Base-by-base conservation (phyloP, 129 eudicot species). In the Escallonia rubra region DNA sequence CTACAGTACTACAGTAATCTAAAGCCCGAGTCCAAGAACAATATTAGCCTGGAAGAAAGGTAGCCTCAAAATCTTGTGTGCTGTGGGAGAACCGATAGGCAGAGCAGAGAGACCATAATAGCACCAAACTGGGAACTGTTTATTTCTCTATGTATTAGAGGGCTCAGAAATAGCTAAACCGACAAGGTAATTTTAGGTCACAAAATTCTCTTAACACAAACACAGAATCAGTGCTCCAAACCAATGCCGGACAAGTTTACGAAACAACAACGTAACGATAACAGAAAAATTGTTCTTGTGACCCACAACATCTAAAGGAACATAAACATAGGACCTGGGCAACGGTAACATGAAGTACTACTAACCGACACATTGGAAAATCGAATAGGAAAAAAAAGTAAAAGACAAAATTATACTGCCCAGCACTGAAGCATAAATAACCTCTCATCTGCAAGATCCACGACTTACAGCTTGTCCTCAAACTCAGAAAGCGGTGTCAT, bases 401-500 rank as follows among this genome's bases (percentile, higher is more conserved):
- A 50, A 50, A 16, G 59, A 40, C 67, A 6, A 50, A 43, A 63
- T 43, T 63, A 63, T 43, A 43, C 13, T 2, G 66, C 64, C 64
- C 46, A 41, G 23, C 82, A 6, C 12, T 53, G 3, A 53, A 11
- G 41, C 56, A 51, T 12, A 6, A 41, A 70, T 68, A 70, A 72
- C 67, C 4, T 39, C 10, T 8, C 41, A 34, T 14, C 15, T 59
- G 15, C 41, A 16, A 41, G 10, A 11, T 23, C 61, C 46, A n/a
- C 10, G 49, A 23, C 79, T 76, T 65, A 81, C 76, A 89, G 93
- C 82, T 76, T 89, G 60, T 89, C 96, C 77, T 89, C 96, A 4
- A 62, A 89, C 7, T 89, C 96, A 0, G 94, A 89, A 1, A 89
- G 84, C 0, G 96, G 96, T 5, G 94, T 89, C 87, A 86, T 86